Evolutionary conservation across 768 basidiomycete species (phyloP).

Genomic region (Paxillus involutus): DNA sequence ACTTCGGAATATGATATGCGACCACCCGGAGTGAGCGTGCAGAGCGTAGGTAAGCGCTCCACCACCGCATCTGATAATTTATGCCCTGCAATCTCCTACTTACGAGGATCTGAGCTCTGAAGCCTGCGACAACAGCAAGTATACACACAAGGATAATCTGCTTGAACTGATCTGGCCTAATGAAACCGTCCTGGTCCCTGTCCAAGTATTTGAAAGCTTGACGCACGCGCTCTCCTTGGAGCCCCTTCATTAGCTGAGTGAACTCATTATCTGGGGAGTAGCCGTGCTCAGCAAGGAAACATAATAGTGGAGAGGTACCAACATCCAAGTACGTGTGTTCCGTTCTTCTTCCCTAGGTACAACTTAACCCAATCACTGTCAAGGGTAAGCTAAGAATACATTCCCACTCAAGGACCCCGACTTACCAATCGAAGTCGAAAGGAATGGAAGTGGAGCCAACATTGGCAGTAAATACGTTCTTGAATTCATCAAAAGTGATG

Average conservation of each 20-base stretch:
- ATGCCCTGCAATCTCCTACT: conserved; percentile 92
- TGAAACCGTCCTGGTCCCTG: conserved; percentile 89
- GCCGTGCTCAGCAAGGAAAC: conserved; percentile 6
- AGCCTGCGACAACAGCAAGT: not conserved
- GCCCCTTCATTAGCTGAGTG: conserved; percentile 97
- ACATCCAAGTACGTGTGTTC: conserved; percentile 91
- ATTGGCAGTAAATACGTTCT: conserved; percentile 83
- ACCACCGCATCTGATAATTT: conserved; percentile 94
- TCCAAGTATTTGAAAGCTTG: conserved; percentile 96
- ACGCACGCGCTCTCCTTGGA: conserved; percentile 95
- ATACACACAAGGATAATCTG: conserved; percentile 84
- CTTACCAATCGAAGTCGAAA: conserved; percentile 91
- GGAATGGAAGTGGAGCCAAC: conserved; percentile 80
- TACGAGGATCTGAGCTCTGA: not conserved
- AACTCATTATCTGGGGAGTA: conserved; percentile 82
- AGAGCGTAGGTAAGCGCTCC: conserved; percentile 88
- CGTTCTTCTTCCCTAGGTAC: conserved; percentile 92
- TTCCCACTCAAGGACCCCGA: not conserved
- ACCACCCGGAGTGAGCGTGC: conserved; percentile 84
- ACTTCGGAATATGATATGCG: conserved; percentile 97
- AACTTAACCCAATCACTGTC: conserved; percentile 91
- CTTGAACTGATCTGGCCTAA: conserved; percentile 91
- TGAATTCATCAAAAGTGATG: conserved; percentile 94
- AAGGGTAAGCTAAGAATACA: conserved; percentile 2
- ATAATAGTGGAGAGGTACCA: conserved; percentile 28